Base-by-base conservation (phyloP, 108 stramenopile species). In the Stephanodiscus triporus region DNA sequence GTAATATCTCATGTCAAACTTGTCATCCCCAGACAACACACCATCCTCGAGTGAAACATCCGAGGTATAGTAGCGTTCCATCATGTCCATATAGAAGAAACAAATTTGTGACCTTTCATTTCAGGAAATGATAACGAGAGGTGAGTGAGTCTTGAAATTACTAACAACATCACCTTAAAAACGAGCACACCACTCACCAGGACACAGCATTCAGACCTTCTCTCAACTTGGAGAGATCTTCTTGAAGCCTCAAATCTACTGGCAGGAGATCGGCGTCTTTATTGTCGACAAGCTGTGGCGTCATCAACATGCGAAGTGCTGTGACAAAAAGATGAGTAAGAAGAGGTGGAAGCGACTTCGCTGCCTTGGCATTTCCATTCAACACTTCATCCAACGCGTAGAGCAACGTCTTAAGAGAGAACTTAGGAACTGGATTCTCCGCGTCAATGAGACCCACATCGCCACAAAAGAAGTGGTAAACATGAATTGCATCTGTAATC, bases 391-490 rank as follows among this genome's bases (percentile, higher is more conserved):
- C 87, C 0, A 88, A 66, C 32, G 88, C 87, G 73, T 82, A 85
- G 36, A 91, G 50, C 77, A 90, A 79, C 4, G 91, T 85, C 45
- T 85, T 76, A 57, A 94, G 32, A 1, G 88, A 69, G 70, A 94
- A 94, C 40, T 82, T 72, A 2, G 85, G 85, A 22, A 87, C 84
- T 2, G 81, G 66, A 48, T 68, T 40, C 16, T 73, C 64, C 51
- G 71, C 70, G 40, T 84, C 79, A 9, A 6, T 67, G 14, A 89
- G 70, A 26, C 84, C 83, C 8, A 94, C 79, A 70, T 94, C 91
- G 8, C 93, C 93, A 6, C 87, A 81, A 63, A 94, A 92, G 67
- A 94, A 94, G 68, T 91, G 89, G 59, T 86, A 94, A 9, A 91
- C 82, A 20, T 88, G 86, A 32, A 94, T 67, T 7, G 88, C 64